Base-by-base conservation (phyloP, 148 eudicot genomes). In the Pouteria glomerata region DNA sequence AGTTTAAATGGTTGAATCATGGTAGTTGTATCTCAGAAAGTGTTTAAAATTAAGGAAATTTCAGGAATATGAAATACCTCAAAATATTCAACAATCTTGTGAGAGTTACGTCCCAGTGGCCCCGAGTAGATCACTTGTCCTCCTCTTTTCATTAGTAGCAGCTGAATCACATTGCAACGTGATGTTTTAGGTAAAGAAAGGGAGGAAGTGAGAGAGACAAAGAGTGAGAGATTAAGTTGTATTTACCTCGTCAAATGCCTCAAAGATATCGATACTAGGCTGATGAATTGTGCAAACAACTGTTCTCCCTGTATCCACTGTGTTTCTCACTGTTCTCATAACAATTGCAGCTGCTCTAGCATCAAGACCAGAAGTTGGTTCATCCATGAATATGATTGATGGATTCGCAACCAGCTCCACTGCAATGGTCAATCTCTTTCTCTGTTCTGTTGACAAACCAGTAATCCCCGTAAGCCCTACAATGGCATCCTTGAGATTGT, bases 291-390 rank as follows among this genome's bases (percentile, higher is more conserved):
- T 84, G 77, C 88, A 84, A 27, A 84, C 88, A 24, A 84, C 84
- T 18, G 88, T 84, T 69, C 87, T 73, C 31, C 87, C 87, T 4
- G 87, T 84, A 48, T 78, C 84, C 16, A 81, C 88, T 15, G 82
- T 82, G 71, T 85, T 85, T 69, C 83, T 82, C 55, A 85, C 85
- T 23, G 85, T 73, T 37, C 88, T 74, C 88, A 85, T 85, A 23
- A 85, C 88, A 69, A 85, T 85, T 12, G 88, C 85, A 29, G 88
- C 88, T 34, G 88, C 85, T 55, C 88, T 72, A 60, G 88, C 88
- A 66, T 85, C 88, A 30, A 85, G 78, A 12, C 88, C 88, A 3
- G 88, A 77, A 58, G 85, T 85, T 48, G 85, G 88, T 75, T 85
- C 88, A 34, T 85, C 88, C 85, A 85, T 79, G 76, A 85, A 85